Conservation (phyloP, 768 basidiomycete species). For the Rhizopogon vulgaris region DNA sequence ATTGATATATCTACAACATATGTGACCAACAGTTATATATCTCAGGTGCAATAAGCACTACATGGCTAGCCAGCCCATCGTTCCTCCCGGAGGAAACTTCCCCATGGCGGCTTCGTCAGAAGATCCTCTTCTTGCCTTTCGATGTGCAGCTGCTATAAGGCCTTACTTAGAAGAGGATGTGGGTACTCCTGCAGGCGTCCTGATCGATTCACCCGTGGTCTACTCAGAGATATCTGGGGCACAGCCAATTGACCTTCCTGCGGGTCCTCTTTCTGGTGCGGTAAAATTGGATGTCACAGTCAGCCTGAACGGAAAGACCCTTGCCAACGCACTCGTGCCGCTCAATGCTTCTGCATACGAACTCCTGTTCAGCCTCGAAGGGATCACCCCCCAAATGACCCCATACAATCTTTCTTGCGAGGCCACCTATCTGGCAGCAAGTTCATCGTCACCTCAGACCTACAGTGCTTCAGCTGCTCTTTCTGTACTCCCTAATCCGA, state of each 20-base stretch:
- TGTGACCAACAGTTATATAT: neutral
- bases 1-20: neutral
- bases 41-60: slow-evolving; percentile 56
- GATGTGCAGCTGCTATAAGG: slow-evolving; percentile 51
- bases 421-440: slow-evolving; percentile 25
- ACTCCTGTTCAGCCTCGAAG: slow-evolving; percentile 42
- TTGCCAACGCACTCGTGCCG: slow-evolving; percentile 40
- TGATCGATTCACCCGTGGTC: slow-evolving; percentile 48
- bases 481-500: slow-evolving; percentile 43
- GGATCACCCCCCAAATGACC: slow-evolving; percentile 35
- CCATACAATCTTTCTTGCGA: slow-evolving; percentile 25
- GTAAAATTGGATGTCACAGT: slow-evolving; percentile 35
- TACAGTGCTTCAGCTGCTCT: slow-evolving; percentile 41
- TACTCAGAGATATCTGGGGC: slow-evolving; percentile 44
- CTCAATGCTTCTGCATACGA: slow-evolving; percentile 46
- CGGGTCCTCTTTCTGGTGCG: slow-evolving; percentile 9
- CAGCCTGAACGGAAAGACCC: slow-evolving; percentile 36
- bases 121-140: slow-evolving; percentile 46
- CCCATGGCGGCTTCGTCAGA: slow-evolving; percentile 30
- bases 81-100: slow-evolving; percentile 47
- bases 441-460: slow-evolving; percentile 23
- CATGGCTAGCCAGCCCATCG: slow-evolving; percentile 34
- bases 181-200: slow-evolving; percentile 35
- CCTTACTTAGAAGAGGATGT: slow-evolving; percentile 56
- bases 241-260: slow-evolving; percentile 29